phyloP scores from a whole-genome alignment of 192 early-diverging fungal genomes.

The Radiomyces spectabilis region DNA sequence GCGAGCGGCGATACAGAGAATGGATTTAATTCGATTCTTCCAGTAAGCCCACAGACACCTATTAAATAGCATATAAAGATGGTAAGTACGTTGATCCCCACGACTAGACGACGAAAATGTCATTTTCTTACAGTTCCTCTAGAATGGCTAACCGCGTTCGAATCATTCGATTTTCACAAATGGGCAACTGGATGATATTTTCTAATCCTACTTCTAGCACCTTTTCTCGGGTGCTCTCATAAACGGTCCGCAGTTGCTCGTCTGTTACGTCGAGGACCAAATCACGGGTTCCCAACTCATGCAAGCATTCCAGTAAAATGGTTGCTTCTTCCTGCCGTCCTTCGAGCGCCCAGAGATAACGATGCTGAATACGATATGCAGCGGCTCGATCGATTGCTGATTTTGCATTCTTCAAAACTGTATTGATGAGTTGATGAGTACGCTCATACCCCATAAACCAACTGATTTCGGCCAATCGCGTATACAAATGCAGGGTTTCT shows the following conservation, averaged over 20 bases:
- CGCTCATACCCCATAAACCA: slow-evolving; percentile 17
- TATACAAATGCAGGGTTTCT: slow-evolving; percentile 25
- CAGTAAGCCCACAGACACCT: slow-evolving; percentile 23
- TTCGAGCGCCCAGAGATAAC: slow-evolving; percentile 5
- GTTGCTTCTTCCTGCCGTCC: slow-evolving; percentile 3
- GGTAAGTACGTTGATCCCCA: background rate
- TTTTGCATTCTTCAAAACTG: slow-evolving; percentile 12
- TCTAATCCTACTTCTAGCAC: slow-evolving; percentile 14
- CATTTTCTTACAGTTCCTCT: slow-evolving; percentile 17
- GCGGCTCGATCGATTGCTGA: slow-evolving; percentile 16
- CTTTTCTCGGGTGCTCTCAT: slow-evolving; percentile 1
- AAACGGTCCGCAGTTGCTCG: background rate
- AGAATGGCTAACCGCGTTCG: slow-evolving; percentile 14
- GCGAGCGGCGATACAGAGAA: slow-evolving; percentile 6
- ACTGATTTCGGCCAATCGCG: slow-evolving; percentile 16
- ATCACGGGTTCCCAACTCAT: slow-evolving; percentile 17
- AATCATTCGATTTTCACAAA: slow-evolving; percentile 9
- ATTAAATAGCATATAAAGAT: background rate
- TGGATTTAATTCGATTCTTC: slow-evolving; percentile 3
- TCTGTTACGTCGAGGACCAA: slow-evolving; percentile 1
- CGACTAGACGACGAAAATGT: background rate
- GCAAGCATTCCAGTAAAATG: slow-evolving; percentile 15
- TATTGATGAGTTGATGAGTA: slow-evolving; percentile 6
- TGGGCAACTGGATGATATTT: slow-evolving; percentile 7
- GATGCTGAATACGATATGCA: slow-evolving; percentile 23